These are phyloP conservation scores for Xylariaceae sp. DNA, from an alignment of 2,329 filamentous ascomycete species.

Conservation along the genomic window DNA sequence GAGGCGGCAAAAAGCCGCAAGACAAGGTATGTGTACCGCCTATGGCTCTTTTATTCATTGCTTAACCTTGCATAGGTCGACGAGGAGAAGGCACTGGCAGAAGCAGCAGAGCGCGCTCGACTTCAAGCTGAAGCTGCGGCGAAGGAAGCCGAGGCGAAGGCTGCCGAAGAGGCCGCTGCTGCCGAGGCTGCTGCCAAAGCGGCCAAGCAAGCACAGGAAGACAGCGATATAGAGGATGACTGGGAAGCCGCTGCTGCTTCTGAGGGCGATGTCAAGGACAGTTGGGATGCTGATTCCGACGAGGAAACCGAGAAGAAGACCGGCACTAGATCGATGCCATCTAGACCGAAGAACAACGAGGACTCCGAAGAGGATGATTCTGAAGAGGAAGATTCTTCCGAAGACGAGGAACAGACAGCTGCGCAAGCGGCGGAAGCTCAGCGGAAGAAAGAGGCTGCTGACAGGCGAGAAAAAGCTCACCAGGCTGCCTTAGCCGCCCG, in stretches of 20 bases:
- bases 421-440: conserved; percentile 66
- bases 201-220: conserved; percentile 48
- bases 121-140: conserved; percentile 63
- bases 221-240: conserved; percentile 69
- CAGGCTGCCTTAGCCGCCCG: conserved; percentile 87
- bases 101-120: conserved; percentile 69
- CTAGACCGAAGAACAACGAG: conserved; percentile 27
- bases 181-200: conserved; percentile 51
- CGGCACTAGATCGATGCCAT: conserved; percentile 22
- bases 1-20: conserved; percentile 53
- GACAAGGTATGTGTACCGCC: conserved; percentile 37
- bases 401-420: conserved; percentile 74
- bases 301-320: conserved; percentile 56
- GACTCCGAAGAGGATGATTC: conserved; percentile 46
- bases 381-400: conserved; percentile 56
- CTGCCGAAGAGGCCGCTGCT: conserved; percentile 52
- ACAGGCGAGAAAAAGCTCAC: conserved; percentile 82
- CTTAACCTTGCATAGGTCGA: conserved; percentile 47
- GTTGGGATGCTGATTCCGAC: conserved; percentile 85
- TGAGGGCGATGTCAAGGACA: conserved; percentile 79
- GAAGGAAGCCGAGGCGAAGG: conserved; percentile 59
- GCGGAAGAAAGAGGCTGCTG: conserved; percentile 83
- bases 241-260: conserved; percentile 84
- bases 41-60: no score
- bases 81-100: conserved; percentile 73